These are phyloP conservation scores for Amanita thiersii DNA, from an alignment of 768 basidiomycete genomes.

Conservation along the genomic window DNA sequence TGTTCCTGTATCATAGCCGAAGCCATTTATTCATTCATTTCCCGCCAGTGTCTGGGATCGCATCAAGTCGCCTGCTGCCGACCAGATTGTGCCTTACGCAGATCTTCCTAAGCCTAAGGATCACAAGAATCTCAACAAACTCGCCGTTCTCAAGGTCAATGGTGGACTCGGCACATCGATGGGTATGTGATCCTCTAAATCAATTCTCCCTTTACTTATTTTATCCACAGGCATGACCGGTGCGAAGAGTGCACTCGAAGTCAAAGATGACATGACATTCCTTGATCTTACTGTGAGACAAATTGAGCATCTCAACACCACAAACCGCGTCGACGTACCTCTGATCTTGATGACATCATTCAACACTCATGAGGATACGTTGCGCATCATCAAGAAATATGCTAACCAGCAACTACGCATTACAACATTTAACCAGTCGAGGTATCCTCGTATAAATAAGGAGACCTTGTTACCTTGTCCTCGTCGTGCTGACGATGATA, in stretches of 20 bases:
- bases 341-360: constrained; percentile 99
- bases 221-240: constrained; percentile 60
- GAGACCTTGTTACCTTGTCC: constrained; percentile 84
- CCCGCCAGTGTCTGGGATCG: constrained; percentile 83
- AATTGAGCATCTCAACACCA: constrained; percentile 91
- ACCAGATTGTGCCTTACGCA: constrained; percentile 82
- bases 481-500: constrained; percentile 70
- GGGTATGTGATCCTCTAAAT: constrained; percentile 32
- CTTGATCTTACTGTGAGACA: constrained; percentile 90
- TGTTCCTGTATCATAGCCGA: constrained; percentile 7
- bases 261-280: constrained; percentile 97
- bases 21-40: constrained; percentile 9
- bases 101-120: constrained; percentile 53
- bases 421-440: constrained; percentile 87
- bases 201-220: constrained; percentile 4
- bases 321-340: constrained; percentile 82
- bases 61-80: constrained; percentile 79
- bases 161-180: constrained; percentile 90
- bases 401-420: constrained; percentile 92
- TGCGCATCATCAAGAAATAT: constrained; percentile 95
- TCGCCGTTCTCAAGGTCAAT: constrained; percentile 93
- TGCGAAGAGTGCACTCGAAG: constrained; percentile 91
- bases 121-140: constrained; percentile 72
- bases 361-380: constrained; percentile 95
- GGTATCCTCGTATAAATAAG: constrained; percentile 89